These are phyloP conservation scores for Phaffia australis DNA, from an alignment of 768 basidiomycete species.

Conservation along the genomic window DNA sequence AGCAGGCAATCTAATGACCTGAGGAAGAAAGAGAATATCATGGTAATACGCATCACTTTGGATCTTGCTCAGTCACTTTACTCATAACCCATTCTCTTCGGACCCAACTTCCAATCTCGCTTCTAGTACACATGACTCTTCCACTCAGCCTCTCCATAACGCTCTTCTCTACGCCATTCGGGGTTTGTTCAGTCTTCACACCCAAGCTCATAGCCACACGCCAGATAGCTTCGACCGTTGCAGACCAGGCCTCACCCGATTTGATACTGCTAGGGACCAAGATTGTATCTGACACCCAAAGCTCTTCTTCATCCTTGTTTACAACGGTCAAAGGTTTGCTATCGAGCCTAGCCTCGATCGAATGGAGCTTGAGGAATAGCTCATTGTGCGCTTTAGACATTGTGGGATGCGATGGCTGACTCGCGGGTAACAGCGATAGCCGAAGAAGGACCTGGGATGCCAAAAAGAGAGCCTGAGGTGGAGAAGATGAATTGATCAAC, in stretches of 20 bases:
- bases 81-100: conserved; percentile 39
- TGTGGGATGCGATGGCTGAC: background rate
- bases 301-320: conserved; percentile 24
- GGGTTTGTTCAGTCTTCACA: background rate
- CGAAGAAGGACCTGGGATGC: conserved; percentile 28
- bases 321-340: conserved; percentile 39
- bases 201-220: conserved; percentile 43
- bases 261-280: conserved; percentile 27
- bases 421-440: conserved; percentile 11
- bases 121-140: conserved; percentile 40
- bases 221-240: conserved; percentile 51
- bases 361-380: background rate
- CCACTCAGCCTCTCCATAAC: conserved; percentile 50
- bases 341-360: conserved; percentile 21
- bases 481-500: conserved; percentile 36
- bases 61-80: no score
- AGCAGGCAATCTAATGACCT: no score
- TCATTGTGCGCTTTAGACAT: conserved; percentile 7
- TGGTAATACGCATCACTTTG: no score
- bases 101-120: conserved; percentile 50
- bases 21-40: no score
- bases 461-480: conserved; percentile 23
- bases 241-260: conserved; percentile 43
- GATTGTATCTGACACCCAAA: conserved; percentile 29
- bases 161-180: conserved; percentile 44